phyloP scores from a whole-genome alignment of 306 rosid species.

The Aeschynomene evenia region DNA sequence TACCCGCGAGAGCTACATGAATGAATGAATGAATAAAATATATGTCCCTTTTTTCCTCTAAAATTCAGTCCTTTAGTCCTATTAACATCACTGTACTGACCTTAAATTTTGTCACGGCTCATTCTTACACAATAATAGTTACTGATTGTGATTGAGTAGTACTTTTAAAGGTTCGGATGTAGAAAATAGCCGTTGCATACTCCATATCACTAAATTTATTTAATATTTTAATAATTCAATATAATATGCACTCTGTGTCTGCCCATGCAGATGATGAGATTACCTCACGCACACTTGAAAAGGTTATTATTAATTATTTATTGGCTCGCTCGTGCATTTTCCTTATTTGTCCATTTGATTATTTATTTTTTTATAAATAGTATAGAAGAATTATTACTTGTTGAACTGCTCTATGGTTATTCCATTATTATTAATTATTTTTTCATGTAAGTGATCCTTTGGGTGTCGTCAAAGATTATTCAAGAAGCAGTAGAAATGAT shows the following conservation, averaged over 20 bases:
- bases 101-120: constrained; percentile 48
- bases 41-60: constrained; percentile 32
- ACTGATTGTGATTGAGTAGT: constrained; percentile 54
- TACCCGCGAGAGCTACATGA: constrained; percentile 34
- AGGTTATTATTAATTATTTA: constrained; percentile 37
- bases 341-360: constrained; percentile 25
- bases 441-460: constrained; percentile 28
- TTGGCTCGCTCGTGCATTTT: constrained; percentile 22
- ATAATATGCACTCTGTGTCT: constrained; percentile 33
- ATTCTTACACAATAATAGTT: constrained; percentile 53
- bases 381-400: background rate
- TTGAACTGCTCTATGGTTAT: constrained; percentile 18
- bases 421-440: background rate
- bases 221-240: constrained; percentile 10
- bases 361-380: background rate
- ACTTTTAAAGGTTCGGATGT: constrained; percentile 25
- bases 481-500: background rate
- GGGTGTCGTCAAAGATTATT: constrained; percentile 13
- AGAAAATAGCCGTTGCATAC: constrained; percentile 34
- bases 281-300: constrained; percentile 41
- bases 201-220: constrained; percentile 26
- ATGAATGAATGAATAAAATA: no score
- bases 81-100: constrained; percentile 57
- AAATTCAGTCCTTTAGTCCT: constrained; percentile 49
- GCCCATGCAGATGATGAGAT: constrained; percentile 48